Evolutionary conservation across 1,284 basidiomycete species (phyloP).

Genomic region (Mycena sp.): DNA sequence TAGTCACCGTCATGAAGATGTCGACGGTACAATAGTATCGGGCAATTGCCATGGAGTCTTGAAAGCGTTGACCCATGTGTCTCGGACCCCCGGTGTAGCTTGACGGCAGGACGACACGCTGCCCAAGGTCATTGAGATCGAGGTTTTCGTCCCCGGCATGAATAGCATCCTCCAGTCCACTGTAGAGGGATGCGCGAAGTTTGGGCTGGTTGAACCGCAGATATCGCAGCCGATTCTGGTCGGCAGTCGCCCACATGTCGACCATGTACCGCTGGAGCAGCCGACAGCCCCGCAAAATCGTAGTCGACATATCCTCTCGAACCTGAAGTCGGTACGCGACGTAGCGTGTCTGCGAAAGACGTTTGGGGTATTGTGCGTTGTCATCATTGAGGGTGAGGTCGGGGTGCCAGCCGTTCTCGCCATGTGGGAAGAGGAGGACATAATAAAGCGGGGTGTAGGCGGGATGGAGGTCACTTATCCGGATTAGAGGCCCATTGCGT

Average conservation of each 20-base stretch:
- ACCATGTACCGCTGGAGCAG: constrained; percentile 53
- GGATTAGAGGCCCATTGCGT: constrained; percentile 35
- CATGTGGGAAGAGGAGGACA: constrained; percentile 45
- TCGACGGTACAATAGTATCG: constrained; percentile 36
- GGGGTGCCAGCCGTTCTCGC: constrained; percentile 50
- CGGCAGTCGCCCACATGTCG: constrained; percentile 46
- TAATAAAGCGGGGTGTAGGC: constrained; percentile 49
- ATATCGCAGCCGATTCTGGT: constrained; percentile 44
- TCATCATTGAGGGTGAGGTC: constrained; percentile 32
- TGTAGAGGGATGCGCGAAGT: constrained; percentile 48
- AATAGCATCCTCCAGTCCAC: constrained; percentile 47
- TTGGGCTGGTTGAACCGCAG: constrained; percentile 44
- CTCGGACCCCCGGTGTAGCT: constrained; percentile 49
- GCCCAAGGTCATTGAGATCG: constrained; percentile 44
- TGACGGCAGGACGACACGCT: constrained; percentile 49
- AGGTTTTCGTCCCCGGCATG: constrained; percentile 32
- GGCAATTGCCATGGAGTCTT: constrained; percentile 55
- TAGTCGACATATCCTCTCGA: constrained; percentile 35
- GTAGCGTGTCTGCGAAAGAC: constrained; percentile 41
- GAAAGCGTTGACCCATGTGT: constrained; percentile 51
- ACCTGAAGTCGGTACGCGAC: constrained; percentile 45
- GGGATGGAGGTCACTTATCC: constrained; percentile 47
- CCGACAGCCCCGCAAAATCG: constrained; percentile 46
- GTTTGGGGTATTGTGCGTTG: constrained; percentile 9
- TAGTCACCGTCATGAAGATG: not conserved